Base-by-base conservation (phyloP, 139 green algal genomes). In the Pleodorina starrii region DNA sequence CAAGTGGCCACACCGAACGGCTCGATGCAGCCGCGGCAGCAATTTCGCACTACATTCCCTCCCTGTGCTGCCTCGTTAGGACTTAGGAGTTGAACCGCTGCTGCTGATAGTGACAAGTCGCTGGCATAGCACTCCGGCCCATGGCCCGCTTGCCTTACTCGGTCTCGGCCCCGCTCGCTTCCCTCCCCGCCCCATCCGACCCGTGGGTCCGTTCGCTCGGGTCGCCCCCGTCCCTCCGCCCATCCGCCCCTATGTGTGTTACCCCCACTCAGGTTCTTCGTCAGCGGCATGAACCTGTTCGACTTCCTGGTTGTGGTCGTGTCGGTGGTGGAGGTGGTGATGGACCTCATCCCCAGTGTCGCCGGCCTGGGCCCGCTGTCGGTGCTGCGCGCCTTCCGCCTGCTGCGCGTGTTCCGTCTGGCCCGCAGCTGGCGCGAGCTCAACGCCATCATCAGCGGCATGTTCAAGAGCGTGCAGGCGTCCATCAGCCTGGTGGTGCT, bases 381-480 rank as follows among this genome's bases (percentile, higher is more conserved):
- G 29, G 92, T 96, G 51, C 93, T 98, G 23, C 91, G 94, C 9
- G 88, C 94, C 23, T 95, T 96, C 84, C 92, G 95, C 23, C 87
- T 98, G 71, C 89, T 97, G 68, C 88, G 96, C 21, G 79, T 98
- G 7, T 97, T 98, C 90, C 93, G 94, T 48, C 90, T 96, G 40
- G 93, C 93, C 36, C 85, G 92, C 57, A 90, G 40, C 48, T 97
- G 95, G 94, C 89, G 93, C 27, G 86, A 95, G 85, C 95, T 97
- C 0, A 95, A 97, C 89, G 90, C 92, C 27, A 95, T 97, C 75
- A 93, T 97, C 60, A 86, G 69, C 23, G 94, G 93, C n/a, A 93
- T 97, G 11, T 88, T 95, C 73, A 86, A 72, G 40, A 94, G 89
- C 40, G 40, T 97, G 21, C 63, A 48, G 63, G 81, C 81, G 7